Conservation (phyloP, 305 asterid genomes). For the Andrographis paniculata region DNA sequence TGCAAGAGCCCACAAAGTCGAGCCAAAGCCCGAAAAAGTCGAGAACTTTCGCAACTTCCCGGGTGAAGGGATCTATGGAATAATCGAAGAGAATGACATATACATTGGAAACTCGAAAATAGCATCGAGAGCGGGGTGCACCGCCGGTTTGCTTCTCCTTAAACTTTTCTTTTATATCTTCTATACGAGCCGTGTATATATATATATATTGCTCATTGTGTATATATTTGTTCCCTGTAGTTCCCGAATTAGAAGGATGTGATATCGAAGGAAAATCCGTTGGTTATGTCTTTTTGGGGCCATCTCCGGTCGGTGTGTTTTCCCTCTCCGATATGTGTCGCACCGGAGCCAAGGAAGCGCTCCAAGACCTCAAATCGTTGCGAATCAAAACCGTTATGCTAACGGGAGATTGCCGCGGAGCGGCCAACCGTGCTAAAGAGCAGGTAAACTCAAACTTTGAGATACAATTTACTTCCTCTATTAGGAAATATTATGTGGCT, state of each 20-base stretch:
- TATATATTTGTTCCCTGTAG: conserved; percentile 23
- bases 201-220: too few species aligned
- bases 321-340: conserved; percentile 64
- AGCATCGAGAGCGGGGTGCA: conserved; percentile 58
- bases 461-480: not conserved
- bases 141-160: conserved; percentile 28
- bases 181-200: not conserved
- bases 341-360: conserved; percentile 77
- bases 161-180: not conserved
- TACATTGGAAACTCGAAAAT: conserved; percentile 60
- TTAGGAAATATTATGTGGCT: not conserved
- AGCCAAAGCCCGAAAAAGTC: conserved; percentile 62
- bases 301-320: conserved; percentile 52
- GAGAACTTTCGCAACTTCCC: conserved; percentile 58
- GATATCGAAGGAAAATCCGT: conserved; percentile 51
- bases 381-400: conserved; percentile 78
- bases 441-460: conserved; percentile 33
- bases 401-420: conserved; percentile 71
- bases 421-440: conserved; percentile 63
- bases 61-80: conserved; percentile 84
- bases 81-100: conserved; percentile 43
- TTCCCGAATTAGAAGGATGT: conserved; percentile 45
- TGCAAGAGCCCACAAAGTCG: conserved; percentile 35
- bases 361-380: conserved; percentile 43
- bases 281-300: conserved; percentile 52